Percentiles rank a stretch among this genome's conserved stretches.
These are phyloP conservation scores for Passiflora organensis DNA, from an alignment of 345 rosid species.

Conservation along the genomic window DNA sequence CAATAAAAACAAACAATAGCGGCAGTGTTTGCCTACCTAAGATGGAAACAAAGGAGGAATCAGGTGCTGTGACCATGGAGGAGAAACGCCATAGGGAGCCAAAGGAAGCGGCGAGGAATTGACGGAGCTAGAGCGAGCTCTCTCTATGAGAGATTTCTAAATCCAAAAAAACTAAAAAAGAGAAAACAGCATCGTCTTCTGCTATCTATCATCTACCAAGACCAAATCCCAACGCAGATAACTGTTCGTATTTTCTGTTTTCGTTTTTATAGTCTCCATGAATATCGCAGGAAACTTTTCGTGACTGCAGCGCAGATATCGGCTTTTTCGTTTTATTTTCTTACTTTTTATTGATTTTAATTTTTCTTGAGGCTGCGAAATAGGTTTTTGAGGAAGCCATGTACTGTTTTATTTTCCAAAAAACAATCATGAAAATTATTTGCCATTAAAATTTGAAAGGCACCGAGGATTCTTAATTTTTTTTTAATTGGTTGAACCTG, in stretches of 20 bases:
- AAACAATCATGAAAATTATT: too few relatives aligned
- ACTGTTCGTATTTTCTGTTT: background rate
- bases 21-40: background rate
- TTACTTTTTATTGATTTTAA: too few relatives aligned
- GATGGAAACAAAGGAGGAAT: slow-evolving; percentile 4
- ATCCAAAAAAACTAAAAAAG: slow-evolving; percentile 12
- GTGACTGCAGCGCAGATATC: slow-evolving; percentile 33
- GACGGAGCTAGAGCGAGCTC: slow-evolving; percentile 3
- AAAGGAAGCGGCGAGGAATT: background rate
- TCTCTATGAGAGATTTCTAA: slow-evolving; percentile 19
- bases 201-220: background rate
- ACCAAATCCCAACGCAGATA: background rate
- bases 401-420: too few relatives aligned
- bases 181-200: background rate
- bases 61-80: slow-evolving; percentile 3
- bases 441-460: too few relatives aligned
- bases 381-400: too few relatives aligned
- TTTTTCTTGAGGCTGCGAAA: too few relatives aligned
- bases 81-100: slow-evolving; percentile 13
- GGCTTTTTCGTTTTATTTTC: slow-evolving; percentile 13
- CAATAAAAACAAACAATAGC: background rate
- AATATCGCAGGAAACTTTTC: slow-evolving; percentile 20
- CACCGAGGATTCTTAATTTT: too few relatives aligned
- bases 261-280: slow-evolving; percentile 9
- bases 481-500: too few relatives aligned